Evolutionary conservation across 805 yeast species (phyloP).

Genomic region (Yamadazyma phyllophila): DNA sequence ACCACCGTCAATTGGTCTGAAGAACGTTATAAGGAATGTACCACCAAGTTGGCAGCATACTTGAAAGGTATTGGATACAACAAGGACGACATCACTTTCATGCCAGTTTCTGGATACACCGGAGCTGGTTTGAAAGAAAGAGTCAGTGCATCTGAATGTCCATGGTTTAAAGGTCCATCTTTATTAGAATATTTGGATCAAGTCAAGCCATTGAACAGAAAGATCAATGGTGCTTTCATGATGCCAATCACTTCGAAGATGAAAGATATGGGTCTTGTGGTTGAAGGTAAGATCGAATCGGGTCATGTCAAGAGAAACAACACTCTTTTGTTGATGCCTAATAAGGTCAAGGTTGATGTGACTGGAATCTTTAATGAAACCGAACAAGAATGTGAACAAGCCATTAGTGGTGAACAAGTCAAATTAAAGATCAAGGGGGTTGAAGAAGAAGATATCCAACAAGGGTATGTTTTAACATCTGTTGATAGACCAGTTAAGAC

Average conservation of each 20-base stretch:
- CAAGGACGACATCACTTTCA: conserved; percentile 80
- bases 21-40: conserved; percentile 95
- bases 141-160: conserved; percentile 54
- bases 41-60: conserved; percentile 70
- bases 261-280: conserved; percentile 96
- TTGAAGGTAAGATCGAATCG: conserved; percentile 97
- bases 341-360: conserved; percentile 79
- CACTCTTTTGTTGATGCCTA: conserved; percentile 86
- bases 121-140: conserved; percentile 96
- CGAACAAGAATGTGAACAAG: conserved; percentile 87
- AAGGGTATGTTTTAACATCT: conserved; percentile 90
- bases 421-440: conserved; percentile 90
- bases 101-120: conserved; percentile 98
- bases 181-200: conserved; percentile 84
- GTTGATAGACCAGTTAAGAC: conserved; percentile 85
- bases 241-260: conserved; percentile 91
- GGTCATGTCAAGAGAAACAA: conserved; percentile 86
- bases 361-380: conserved; percentile 89
- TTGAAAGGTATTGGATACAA: conserved; percentile 87
- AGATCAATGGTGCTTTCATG: conserved; percentile 94
- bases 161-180: conserved; percentile 95
- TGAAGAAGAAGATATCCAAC: conserved; percentile 93
- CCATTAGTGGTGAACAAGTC: conserved; percentile 96
- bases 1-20: conserved; percentile 95
- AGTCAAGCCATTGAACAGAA: conserved; percentile 80